phyloP scores from a whole-genome alignment of 106 monocot genomes.

The Dioscorea alata region DNA sequence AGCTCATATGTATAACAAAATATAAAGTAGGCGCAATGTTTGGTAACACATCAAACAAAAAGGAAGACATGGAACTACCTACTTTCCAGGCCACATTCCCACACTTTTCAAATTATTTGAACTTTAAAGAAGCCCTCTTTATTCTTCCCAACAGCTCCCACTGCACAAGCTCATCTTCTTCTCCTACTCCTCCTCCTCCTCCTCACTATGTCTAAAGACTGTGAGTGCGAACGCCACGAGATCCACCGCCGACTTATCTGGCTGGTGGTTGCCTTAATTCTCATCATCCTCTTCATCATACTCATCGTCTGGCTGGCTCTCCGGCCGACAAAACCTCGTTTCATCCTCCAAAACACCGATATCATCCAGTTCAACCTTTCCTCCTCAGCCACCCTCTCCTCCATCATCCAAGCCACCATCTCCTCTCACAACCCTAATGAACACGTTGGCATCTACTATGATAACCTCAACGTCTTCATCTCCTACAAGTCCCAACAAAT shows the following conservation, averaged over 20 bases:
- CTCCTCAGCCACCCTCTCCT: conserved; percentile 14
- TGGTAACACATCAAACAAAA: too few relatives aligned
- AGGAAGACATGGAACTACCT: too few relatives aligned
- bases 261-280: conserved; percentile 19
- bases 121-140: not conserved
- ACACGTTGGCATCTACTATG: conserved; percentile 51
- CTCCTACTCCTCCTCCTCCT: not conserved
- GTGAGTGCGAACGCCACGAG: conserved; percentile 11
- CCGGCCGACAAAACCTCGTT: conserved; percentile 55
- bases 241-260: conserved; percentile 15
- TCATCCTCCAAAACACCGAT: conserved; percentile 43
- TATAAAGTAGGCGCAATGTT: not conserved
- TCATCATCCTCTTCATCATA: conserved; percentile 42
- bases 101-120: not conserved
- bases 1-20: not conserved
- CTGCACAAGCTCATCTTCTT: not conserved
- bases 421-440: conserved; percentile 55
- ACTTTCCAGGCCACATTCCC: not conserved
- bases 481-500: conserved; percentile 46
- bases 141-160: conserved; percentile 3
- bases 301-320: conserved; percentile 60
- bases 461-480: conserved; percentile 43
- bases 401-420: conserved; percentile 31
- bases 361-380: conserved; percentile 31
- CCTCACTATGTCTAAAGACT: not conserved